Conservation (phyloP, 768 basidiomycete genomes). For the Mrakia blollopis region DNA sequence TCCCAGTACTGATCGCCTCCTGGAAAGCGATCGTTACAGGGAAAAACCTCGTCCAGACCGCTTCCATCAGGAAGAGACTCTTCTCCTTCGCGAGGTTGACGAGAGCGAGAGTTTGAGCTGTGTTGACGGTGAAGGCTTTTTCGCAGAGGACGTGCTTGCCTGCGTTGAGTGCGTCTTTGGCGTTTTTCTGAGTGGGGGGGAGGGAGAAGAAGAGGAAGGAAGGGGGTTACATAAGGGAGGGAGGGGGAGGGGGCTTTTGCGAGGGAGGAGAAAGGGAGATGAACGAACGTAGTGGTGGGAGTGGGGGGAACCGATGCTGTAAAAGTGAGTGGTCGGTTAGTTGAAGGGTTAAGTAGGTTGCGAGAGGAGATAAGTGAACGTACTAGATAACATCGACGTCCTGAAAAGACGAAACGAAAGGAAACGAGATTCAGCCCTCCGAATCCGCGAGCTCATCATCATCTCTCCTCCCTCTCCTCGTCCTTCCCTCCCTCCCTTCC, state of each 20-base stretch:
- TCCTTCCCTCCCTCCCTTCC: not conserved
- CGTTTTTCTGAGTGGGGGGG: constrained; percentile 48
- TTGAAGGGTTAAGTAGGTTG: not conserved
- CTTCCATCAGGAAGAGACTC: constrained; percentile 86
- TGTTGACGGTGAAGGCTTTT: constrained; percentile 77
- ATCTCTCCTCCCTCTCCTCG: not conserved
- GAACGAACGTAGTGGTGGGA: constrained; percentile 61
- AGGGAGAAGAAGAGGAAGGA: not conserved
- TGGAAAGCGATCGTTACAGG: constrained; percentile 20
- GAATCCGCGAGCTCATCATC: not conserved
- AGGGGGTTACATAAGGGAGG: not conserved
- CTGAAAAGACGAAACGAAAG: not conserved
- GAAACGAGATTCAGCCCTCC: constrained; percentile 7
- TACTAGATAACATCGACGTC: constrained; percentile 47
- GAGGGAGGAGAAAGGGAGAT: not conserved
- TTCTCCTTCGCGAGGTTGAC: constrained; percentile 68
- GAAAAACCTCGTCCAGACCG: constrained; percentile 28
- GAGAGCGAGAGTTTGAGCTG: constrained; percentile 67
- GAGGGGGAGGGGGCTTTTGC: not conserved
- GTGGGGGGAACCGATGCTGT: constrained; percentile 68
- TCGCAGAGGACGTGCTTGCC: constrained; percentile 84
- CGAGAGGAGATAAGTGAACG: not conserved
- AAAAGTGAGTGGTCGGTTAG: not conserved
- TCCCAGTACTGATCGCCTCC: constrained; percentile 16
- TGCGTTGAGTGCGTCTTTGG: constrained; percentile 66